Evolutionary conservation across 2,329 filamentous ascomycete species (phyloP), one percentile per base, ranked within the genome.

Genomic region (Aureobasidium sp.): DNA sequence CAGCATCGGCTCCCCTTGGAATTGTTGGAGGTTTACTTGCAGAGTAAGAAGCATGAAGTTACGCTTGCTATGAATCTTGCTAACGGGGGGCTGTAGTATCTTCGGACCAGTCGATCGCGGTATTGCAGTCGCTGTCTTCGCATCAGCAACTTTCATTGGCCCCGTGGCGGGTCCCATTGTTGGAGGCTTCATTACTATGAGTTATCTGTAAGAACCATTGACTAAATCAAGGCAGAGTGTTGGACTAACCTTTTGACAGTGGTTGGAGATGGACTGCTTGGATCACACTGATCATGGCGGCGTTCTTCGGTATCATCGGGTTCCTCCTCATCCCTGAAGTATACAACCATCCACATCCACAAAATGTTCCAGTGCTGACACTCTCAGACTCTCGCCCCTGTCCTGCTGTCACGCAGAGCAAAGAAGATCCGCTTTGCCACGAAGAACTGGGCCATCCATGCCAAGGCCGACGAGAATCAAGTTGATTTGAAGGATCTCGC

Each of bases 381-480:
- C 9, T 13, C 11, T 21, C 32, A 51, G 51, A 59, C 57, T n/a
- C 89, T 88, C 64, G 79, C 85, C 0, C 82, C 85, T 0, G 76
- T 76, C 0, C 77, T 90, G 2, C 79, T 90, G 0, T 79, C 87
- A 1, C 74, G 75, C 65, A 88, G 88, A 69, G 85, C 86, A 0
- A 78, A 77, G 0, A 76, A 81, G 0, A 76, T 89, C 7, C 82
- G 87, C 5, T 79, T 82, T 61, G 78, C 85, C 64, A 85, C 79
- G 1, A 85, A 85, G 21, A 88, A 89, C 69, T 89, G 85, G 86
- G 85, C 85, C 0, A 73, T 89, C 1, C 86, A 89, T 67, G 82
- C 86, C 1, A 78, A 79, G 45, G 85, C 86, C 65, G 86, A 89
- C 68, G 86, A 89, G 70, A 89, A 85, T 84, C 84, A 90, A 63